These are phyloP conservation scores for Apiospora hydei DNA, from an alignment of 2,329 filamentous ascomycete genomes.

Conservation along the genomic window DNA sequence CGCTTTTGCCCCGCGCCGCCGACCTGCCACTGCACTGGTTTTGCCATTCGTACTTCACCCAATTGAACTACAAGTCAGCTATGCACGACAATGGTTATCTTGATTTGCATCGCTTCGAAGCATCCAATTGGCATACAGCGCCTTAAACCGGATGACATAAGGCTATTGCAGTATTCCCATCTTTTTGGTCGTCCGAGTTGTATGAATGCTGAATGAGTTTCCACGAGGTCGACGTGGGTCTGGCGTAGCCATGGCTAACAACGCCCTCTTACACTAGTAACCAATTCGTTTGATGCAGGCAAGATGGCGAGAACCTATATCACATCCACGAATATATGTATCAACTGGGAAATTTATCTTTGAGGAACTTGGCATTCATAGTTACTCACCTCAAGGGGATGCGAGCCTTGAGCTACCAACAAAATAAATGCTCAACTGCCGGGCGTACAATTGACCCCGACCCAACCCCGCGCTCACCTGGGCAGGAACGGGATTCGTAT, in stretches of 20 bases:
- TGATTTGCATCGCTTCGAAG: neutral
- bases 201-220: too few relatives aligned
- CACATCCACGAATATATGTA: too few relatives aligned
- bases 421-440: neutral
- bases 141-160: too few relatives aligned
- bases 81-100: neutral
- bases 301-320: too few relatives aligned
- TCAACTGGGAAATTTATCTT: neutral
- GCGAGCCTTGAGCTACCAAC: neutral
- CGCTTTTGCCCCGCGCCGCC: neutral
- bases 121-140: too few relatives aligned
- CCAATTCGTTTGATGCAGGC: too few relatives aligned
- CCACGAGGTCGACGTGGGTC: too few relatives aligned
- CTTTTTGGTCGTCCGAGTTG: too few relatives aligned
- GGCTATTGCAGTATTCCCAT: too few relatives aligned
- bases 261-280: too few relatives aligned
- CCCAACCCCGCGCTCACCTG: neutral
- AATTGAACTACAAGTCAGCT: neutral
- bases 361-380: neutral
- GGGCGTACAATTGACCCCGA: slow-evolving; percentile 9
- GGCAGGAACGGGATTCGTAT: neutral
- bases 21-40: neutral
- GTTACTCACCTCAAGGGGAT: neutral
- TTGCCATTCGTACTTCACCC: neutral
- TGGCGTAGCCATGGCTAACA: too few relatives aligned